phyloP scores from a whole-genome alignment of 257 asterid species.

The Solanum bukasovii region DNA sequence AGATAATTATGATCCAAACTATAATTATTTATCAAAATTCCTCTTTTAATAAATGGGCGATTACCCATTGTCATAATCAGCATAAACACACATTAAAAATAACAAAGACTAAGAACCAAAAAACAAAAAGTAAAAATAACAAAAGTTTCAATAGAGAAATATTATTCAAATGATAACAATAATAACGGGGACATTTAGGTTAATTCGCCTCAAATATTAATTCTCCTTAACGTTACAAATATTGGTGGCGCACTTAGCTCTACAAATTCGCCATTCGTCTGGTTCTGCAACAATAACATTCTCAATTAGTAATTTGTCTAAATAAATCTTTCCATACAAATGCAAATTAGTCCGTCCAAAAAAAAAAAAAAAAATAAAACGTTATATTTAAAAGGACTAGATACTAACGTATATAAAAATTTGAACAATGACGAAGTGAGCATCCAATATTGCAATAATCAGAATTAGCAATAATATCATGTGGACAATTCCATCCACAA shows the following conservation, averaged over 20 bases:
- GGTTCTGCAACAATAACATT: neutral
- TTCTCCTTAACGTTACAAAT: neutral
- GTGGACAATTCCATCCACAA: neutral
- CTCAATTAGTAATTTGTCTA: neutral
- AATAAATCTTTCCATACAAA: neutral
- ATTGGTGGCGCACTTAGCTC: neutral
- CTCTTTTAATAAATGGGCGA: neutral
- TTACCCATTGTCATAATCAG: neutral
- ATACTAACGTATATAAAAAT: neutral
- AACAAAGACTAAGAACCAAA: neutral
- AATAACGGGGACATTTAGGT: neutral
- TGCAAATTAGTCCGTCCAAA: neutral
- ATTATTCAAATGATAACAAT: neutral
- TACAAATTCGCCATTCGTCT: neutral
- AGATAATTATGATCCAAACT: neutral
- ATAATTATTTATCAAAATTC: neutral
- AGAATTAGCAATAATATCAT: neutral
- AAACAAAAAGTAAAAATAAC: neutral
- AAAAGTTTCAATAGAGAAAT: neutral
- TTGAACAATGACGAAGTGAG: neutral
- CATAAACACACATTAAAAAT: neutral
- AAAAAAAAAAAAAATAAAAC: rapidly evolving
- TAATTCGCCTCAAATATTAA: neutral
- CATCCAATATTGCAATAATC: neutral
- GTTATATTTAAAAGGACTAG: neutral